Percentiles rank a stretch among this genome's conserved stretches.
These are phyloP conservation scores for Mortierella sp. DNA, from an alignment of 371 early-diverging fungal genomes.

Conservation along the genomic window DNA sequence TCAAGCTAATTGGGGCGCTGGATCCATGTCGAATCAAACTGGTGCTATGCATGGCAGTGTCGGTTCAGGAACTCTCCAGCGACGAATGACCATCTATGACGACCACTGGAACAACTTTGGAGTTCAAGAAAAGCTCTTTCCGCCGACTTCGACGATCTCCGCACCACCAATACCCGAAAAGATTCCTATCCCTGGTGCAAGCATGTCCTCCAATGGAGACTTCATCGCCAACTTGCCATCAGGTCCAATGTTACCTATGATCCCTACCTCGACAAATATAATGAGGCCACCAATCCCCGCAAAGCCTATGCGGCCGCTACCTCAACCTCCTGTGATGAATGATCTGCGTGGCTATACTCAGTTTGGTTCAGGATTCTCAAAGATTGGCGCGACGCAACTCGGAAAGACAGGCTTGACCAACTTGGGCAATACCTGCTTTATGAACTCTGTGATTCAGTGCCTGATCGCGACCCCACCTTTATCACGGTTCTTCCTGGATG, in stretches of 20 bases:
- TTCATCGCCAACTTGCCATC: background rate
- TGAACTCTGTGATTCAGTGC: slow-evolving; percentile 97
- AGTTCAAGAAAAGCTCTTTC: slow-evolving; percentile 3
- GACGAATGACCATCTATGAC: slow-evolving; percentile 34
- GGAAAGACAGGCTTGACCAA: slow-evolving; percentile 91
- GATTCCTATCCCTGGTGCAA: slow-evolving; percentile 13
- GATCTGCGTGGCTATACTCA: slow-evolving; percentile 46
- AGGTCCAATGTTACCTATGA: slow-evolving; percentile 17
- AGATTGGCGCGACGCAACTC: slow-evolving; percentile 59
- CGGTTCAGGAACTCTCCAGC: slow-evolving; percentile 12
- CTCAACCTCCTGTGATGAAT: slow-evolving; percentile 50
- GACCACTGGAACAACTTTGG: slow-evolving; percentile 48
- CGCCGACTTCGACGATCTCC: background rate
- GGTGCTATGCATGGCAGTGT: no score
- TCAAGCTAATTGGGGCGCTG: no score
- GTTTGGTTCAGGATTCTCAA: slow-evolving; percentile 57
- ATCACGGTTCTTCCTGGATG: slow-evolving; percentile 83
- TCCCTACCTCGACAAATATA: slow-evolving; percentile 22
- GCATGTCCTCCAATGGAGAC: slow-evolving; percentile 10
- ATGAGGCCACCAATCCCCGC: slow-evolving; percentile 39
- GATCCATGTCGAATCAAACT: no score
- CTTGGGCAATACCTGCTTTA: slow-evolving; percentile 98
- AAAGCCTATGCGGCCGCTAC: slow-evolving; percentile 46
- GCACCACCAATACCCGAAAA: slow-evolving; percentile 35
- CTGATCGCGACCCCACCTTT: slow-evolving; percentile 88